Percentiles rank a stretch among this genome's conserved stretches.
phyloP scores from a whole-genome alignment of 495 filamentous ascomycete species.

The Antarctomyces pellizariae region DNA sequence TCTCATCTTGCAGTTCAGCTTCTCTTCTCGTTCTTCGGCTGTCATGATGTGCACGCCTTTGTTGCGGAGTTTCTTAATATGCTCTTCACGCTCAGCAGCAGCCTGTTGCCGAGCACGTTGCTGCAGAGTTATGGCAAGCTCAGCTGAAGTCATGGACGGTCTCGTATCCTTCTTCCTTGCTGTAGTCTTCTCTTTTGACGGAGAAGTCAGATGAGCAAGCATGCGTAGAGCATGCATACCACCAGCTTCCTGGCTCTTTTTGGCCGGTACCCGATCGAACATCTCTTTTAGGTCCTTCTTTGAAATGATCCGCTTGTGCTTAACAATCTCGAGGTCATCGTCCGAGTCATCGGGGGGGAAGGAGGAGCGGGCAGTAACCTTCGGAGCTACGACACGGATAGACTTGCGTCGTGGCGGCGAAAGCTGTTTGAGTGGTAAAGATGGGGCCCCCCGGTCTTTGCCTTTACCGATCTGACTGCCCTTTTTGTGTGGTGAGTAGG shows the following conservation, averaged over 20 bases:
- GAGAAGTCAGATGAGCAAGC: constrained; percentile 50
- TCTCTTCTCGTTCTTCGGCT: constrained; percentile 58
- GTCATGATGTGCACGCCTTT: constrained; percentile 71
- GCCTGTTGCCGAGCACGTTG: constrained; percentile 62
- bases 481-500: constrained; percentile 3
- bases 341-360: constrained; percentile 27
- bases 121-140: constrained; percentile 43
- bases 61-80: constrained; percentile 48
- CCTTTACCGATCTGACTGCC: constrained; percentile 12
- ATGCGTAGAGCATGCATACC: constrained; percentile 43
- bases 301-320: constrained; percentile 4
- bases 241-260: constrained; percentile 31
- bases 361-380: constrained; percentile 14
- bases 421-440: no score
- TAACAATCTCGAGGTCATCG: constrained; percentile 40
- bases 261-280: constrained; percentile 43
- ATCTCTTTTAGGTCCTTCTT: constrained; percentile 23
- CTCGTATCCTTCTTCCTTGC: constrained; percentile 13
- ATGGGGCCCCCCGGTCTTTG: constrained; percentile 13
- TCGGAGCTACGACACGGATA: constrained; percentile 8
- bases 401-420: no score
- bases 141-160: constrained; percentile 37
- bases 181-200: constrained; percentile 24
- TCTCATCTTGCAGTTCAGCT: no score
- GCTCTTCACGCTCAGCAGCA: constrained; percentile 48